Evolutionary conservation across 768 basidiomycete genomes (phyloP), one percentile per base, ranked within the genome.

Genomic region (Pisolithus orientalis): DNA sequence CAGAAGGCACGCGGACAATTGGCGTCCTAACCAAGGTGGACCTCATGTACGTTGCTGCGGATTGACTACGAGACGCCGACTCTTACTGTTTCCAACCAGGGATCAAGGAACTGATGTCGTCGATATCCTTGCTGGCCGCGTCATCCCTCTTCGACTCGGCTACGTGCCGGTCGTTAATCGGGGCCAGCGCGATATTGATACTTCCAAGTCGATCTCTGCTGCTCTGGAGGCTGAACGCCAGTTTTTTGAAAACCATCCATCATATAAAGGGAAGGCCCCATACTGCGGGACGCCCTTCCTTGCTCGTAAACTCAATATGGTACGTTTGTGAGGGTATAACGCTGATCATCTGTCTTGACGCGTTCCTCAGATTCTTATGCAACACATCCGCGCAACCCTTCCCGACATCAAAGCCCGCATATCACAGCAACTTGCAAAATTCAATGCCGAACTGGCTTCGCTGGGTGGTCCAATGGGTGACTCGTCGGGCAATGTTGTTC

Each of bases 151-250:
- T 37, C 86, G 96, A 53, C 73, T 99, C 39, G 96, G 96, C 48
- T 99, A 98, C 65, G 96, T 98, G 3, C 96, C 96, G 9, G 96
- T 99, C 8, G 96, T 99, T 63, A 99, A 99, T 70, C 84, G 96
- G 66, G 94, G 95, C 37, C 96, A 98, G 67, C 84, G 94, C 45
- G 96, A 99, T 69, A 99, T 99, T 58, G 96, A 99, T 57, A 72
- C 77, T 11, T 83, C 83, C 59, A 96, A 95, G 69, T 70, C 90
- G 16, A 99, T 99, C 67, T 72, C 73, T 47, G 75, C 76, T 49
- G 96, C 96, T 9, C 77, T 99, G 37, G 95, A 98, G 37, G 76
- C 80, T 59, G 96, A 99, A 68, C 83, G 87, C 52, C 79, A 85
- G 50, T 99, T 88, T 80, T 99, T 99, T 65, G 95, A 98, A 70